Conservation (phyloP, 2,329 filamentous ascomycete species). For the Xylariales sp. region DNA sequence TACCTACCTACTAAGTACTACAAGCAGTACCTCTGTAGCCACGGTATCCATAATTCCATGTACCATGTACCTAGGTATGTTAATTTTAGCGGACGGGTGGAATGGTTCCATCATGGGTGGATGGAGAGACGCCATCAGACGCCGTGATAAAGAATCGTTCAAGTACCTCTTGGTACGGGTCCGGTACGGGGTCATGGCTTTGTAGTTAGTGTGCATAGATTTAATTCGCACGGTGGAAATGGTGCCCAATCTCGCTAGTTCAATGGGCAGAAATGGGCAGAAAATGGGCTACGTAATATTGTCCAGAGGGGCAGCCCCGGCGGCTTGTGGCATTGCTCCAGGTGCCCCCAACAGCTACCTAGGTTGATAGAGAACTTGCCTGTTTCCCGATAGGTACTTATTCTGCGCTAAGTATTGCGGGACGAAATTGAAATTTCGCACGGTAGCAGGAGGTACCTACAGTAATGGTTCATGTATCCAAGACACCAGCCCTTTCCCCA, state of each 20-base stretch:
- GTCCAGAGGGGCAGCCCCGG: not conserved
- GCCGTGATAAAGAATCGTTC: conserved; percentile 20
- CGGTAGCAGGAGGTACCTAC: conserved; percentile 3
- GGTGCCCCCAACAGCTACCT: not conserved
- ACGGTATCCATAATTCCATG: too few relatives aligned
- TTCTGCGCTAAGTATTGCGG: conserved; percentile 7
- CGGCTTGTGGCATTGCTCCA: conserved; percentile 9
- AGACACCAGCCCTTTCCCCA: conserved; percentile 17
- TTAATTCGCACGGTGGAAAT: not conserved
- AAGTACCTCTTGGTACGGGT: not conserved
- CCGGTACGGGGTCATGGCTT: too few relatives aligned
- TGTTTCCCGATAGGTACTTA: conserved; percentile 16
- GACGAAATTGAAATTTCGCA: conserved; percentile 4
- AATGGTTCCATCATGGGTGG: conserved; percentile 28
- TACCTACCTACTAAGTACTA: too few relatives aligned
- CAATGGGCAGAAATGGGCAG: not conserved
- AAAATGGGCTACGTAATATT: not conserved
- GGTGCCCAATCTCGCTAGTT: conserved; percentile 24
- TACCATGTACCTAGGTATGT: not conserved
- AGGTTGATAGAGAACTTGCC: not conserved
- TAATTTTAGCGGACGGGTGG: conserved; percentile 30
- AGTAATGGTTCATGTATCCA: conserved; percentile 15
- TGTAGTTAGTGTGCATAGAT: not conserved
- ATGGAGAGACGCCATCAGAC: not conserved
- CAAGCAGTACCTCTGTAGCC: too few relatives aligned